Base-by-base conservation (phyloP, 345 rosid species). In the Brassica nigra region DNA sequence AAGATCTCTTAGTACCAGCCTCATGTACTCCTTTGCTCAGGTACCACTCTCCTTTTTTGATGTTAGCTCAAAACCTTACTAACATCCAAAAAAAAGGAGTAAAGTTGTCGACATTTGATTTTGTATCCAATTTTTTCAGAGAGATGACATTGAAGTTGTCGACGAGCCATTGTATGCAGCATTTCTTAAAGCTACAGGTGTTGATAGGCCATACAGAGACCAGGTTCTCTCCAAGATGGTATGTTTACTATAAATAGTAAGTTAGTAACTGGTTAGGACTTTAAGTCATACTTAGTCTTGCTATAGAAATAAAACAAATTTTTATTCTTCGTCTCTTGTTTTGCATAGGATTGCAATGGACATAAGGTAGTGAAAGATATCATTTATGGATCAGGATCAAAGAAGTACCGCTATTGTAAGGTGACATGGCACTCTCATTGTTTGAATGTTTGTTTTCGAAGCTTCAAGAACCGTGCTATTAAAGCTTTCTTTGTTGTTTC, bases 11-110 rank as follows among this genome's bases (percentile, higher is more conserved):
- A 94, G 97, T 75, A 92, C 96, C 79, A 59, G 89, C 69, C 90
- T 94, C 76, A 84, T 90, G 94, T 94, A 94, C 84, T 92, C 96
- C 75, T 94, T 94, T 85, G 82, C 94, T 23, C 93, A 92, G 94
- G 94, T 91, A 39, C 54, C n/a, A 62, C 39, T 62, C 66, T 23
- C 66, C 66, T 31, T 33, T 33, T 31, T 18, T 23, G 0, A 12
- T 5, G 58, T 49, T 77, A 30, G 14, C 12, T 76, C 37, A 62
- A 62, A 29, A 62, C 2, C 66, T 62, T 29, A 62, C 66, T 12
- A 29, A 8, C 37, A 62, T 30, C 66, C 27, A 7, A 5, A 12
- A 6, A n/a, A 29, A 1, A 3, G 2, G 8, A 27, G 59, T 54
- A 16, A 15, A 54, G 57, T 2, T 49, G 20, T 49, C 57, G 57